These are phyloP conservation scores for Spiromastix sp. DNA, from an alignment of 2,329 filamentous ascomycete genomes.

Conservation along the genomic window DNA sequence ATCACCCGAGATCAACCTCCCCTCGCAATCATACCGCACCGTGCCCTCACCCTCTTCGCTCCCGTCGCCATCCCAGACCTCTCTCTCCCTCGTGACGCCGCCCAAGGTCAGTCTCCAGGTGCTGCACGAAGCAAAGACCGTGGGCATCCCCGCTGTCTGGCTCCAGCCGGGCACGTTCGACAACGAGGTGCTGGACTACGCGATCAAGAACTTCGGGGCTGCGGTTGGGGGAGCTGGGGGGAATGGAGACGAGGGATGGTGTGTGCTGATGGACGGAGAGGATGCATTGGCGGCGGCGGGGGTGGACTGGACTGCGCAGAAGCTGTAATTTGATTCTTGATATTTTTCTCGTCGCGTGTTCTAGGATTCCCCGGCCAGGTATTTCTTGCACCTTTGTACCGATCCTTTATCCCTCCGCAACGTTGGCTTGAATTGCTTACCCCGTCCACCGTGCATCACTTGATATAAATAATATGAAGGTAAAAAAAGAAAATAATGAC, in stretches of 20 bases:
- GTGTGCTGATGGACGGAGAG: conserved; percentile 76
- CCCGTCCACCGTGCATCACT: too few species aligned
- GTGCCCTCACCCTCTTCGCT: conserved; percentile 57
- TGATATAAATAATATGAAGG: too few species aligned
- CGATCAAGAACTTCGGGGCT: conserved; percentile 57
- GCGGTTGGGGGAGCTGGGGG: conserved; percentile 58
- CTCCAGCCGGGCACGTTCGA: conserved; percentile 86
- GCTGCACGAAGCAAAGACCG: conserved; percentile 63
- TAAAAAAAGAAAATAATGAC: too few species aligned
- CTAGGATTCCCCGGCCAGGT: too few species aligned
- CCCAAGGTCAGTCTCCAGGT: conserved; percentile 65
- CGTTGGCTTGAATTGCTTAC: too few species aligned
- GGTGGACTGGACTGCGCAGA: conserved; percentile 38
- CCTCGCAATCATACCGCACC: conserved; percentile 49
- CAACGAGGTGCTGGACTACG: conserved; percentile 61
- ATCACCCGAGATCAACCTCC: conserved; percentile 53
- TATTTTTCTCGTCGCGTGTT: too few species aligned
- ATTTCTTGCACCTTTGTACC: too few species aligned
- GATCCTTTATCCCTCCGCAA: too few species aligned
- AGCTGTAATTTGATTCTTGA: conserved; percentile 21
- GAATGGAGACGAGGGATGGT: conserved; percentile 66
- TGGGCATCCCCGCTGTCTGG: conserved; percentile 69
- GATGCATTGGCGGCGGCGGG: conserved; percentile 45
- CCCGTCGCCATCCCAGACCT: conserved; percentile 56
- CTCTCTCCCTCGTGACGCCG: conserved; percentile 78